Evolutionary conservation across 2,329 filamentous ascomycete genomes (phyloP).

Genomic region (Botrytis aclada): DNA sequence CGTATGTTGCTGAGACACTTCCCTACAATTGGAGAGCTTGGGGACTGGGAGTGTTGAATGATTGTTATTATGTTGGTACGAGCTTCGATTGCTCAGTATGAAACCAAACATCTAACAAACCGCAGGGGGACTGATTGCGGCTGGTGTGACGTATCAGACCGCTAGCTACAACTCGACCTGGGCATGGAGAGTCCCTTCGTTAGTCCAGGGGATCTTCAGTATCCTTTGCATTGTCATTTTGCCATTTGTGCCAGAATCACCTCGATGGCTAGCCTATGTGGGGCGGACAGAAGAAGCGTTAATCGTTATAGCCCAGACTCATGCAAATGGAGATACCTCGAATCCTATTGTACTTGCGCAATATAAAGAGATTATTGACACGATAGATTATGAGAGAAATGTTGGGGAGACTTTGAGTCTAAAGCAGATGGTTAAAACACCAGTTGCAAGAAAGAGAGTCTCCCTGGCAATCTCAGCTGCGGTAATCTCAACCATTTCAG

Average conservation of each 20-base stretch:
- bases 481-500: constrained; percentile 50
- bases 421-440: constrained; percentile 45
- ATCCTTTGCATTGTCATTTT: constrained; percentile 24
- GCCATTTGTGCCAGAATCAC: constrained; percentile 48
- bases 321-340: constrained; percentile 51
- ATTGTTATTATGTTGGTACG: constrained; percentile 36
- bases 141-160: constrained; percentile 39
- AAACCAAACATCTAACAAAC: background rate
- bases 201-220: constrained; percentile 34
- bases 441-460: constrained; percentile 51
- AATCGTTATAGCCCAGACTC: constrained; percentile 47
- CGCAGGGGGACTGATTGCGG: constrained; percentile 38
- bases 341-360: constrained; percentile 45
- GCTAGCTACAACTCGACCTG: constrained; percentile 38
- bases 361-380: constrained; percentile 44
- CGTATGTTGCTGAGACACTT: constrained; percentile 51
- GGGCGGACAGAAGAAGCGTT: constrained; percentile 46
- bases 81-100: background rate
- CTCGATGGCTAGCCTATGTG: constrained; percentile 56
- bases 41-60: constrained; percentile 42
- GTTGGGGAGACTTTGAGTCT: constrained; percentile 40
- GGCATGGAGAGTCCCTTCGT: constrained; percentile 39
- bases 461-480: constrained; percentile 44
- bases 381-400: constrained; percentile 45
- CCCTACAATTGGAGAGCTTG: constrained; percentile 45